phyloP scores from a whole-genome alignment of 495 filamentous ascomycete species.

The Penicillium verhagenii region DNA sequence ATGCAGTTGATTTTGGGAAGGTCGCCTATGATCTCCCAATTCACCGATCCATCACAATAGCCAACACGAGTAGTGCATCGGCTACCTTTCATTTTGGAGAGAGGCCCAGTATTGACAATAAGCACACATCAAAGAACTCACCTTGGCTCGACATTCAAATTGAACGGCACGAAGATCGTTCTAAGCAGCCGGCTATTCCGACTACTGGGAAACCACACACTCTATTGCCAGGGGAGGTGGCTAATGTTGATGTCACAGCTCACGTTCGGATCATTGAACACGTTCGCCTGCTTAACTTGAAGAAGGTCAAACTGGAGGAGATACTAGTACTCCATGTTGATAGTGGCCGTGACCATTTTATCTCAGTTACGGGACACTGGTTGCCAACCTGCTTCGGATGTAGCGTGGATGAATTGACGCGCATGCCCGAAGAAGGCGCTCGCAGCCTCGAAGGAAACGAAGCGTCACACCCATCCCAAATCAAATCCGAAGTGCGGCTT shows the following conservation, averaged over 20 bases:
- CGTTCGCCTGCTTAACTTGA: constrained; percentile 71
- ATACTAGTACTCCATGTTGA: constrained; percentile 85
- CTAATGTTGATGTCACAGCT: constrained; percentile 63
- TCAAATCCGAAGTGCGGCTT: constrained; percentile 54
- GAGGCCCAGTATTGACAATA: constrained; percentile 52
- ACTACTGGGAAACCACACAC: constrained; percentile 47
- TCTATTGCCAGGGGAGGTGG: constrained; percentile 79
- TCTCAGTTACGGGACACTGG: constrained; percentile 78
- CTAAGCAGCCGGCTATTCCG: constrained; percentile 28
- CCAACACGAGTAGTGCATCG: constrained; percentile 80
- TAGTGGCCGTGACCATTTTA: constrained; percentile 86
- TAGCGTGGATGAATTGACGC: constrained; percentile 77
- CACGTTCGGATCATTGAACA: constrained; percentile 60
- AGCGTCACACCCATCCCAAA: constrained; percentile 24
- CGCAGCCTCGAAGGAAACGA: constrained; percentile 43
- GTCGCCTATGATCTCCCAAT: constrained; percentile 66
- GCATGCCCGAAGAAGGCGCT: constrained; percentile 75
- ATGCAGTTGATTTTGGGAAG: constrained; percentile 71
- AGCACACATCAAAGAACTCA: constrained; percentile 40
- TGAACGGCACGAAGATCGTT: constrained; percentile 39
- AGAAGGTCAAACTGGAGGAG: constrained; percentile 67
- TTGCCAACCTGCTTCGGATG: constrained; percentile 78
- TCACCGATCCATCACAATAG: constrained; percentile 69
- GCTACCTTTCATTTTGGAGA: constrained; percentile 76
- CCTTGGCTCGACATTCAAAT: constrained; percentile 70